These are phyloP conservation scores for Lipomyces orientalis DNA, from an alignment of 805 yeast species.

Conservation along the genomic window DNA sequence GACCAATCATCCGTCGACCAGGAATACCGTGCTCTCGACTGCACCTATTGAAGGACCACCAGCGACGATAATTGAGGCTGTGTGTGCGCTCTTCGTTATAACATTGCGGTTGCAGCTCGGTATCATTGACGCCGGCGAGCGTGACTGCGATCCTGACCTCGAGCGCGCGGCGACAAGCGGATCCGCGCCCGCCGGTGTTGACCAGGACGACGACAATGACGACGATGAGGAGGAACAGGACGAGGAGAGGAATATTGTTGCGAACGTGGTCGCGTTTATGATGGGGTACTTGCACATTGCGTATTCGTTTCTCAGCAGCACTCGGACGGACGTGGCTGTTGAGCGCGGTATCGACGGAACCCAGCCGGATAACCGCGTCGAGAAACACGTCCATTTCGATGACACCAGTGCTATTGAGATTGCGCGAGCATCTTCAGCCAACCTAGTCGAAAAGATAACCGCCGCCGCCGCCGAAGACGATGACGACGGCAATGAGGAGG, in stretches of 20 bases:
- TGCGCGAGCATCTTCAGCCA: not conserved
- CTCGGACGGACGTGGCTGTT: not conserved
- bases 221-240: not conserved
- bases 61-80: not conserved
- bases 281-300: not conserved
- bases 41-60: not conserved
- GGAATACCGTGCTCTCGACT: not conserved
- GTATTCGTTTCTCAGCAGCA: not conserved
- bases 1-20: not conserved
- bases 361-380: not conserved
- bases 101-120: not conserved
- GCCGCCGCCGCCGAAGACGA: not conserved
- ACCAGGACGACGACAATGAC: not conserved
- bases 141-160: not conserved
- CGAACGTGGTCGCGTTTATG: not conserved
- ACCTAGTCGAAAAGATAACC: not conserved
- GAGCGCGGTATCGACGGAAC: not conserved
- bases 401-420: not conserved
- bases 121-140: not conserved
- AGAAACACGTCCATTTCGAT: not conserved
- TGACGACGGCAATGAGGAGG: not conserved
- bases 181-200: not conserved
- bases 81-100: not conserved
- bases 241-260: not conserved
- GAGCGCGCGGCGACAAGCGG: not conserved